A percentile compares a stretch with the other conserved stretches of the same genome.
phyloP scores from a whole-genome alignment of 495 filamentous ascomycete genomes.

The Aspergillus ellipticus region DNA sequence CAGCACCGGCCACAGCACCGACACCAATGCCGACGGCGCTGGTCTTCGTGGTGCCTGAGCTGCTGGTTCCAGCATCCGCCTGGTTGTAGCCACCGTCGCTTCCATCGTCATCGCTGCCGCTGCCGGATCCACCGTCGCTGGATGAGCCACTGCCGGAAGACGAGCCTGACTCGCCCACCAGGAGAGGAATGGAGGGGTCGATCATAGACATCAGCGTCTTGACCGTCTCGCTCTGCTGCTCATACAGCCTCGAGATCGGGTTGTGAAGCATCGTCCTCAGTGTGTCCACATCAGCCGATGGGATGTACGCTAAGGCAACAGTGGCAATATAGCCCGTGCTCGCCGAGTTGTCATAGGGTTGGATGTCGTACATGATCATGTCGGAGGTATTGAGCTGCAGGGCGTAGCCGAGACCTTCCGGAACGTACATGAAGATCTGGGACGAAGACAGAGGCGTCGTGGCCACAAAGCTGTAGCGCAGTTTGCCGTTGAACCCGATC shows the following conservation, averaged over 20 bases:
- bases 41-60: constrained; percentile 52
- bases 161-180: constrained; percentile 50
- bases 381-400: constrained; percentile 47
- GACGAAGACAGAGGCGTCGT: constrained; percentile 62
- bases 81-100: constrained; percentile 27
- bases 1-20: constrained; percentile 73
- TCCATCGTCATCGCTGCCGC: constrained; percentile 8
- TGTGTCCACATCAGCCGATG: constrained; percentile 56
- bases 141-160: constrained; percentile 25
- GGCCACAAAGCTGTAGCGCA: constrained; percentile 83
- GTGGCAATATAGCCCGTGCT: constrained; percentile 79
- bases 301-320: constrained; percentile 71
- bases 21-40: constrained; percentile 82
- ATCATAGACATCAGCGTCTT: constrained; percentile 72
- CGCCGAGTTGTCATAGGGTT: constrained; percentile 70
- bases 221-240: constrained; percentile 54
- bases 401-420: constrained; percentile 68
- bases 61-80: constrained; percentile 43
- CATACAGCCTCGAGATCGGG: constrained; percentile 69
- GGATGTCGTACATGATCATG: constrained; percentile 65
- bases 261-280: constrained; percentile 63
- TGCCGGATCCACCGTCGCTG: constrained; percentile 17
- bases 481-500: constrained; percentile 72
- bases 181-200: constrained; percentile 77
- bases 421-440: constrained; percentile 84